Evolutionary conservation across 2,329 filamentous ascomycete genomes (phyloP).

Genomic region (Akanthomyces lecanii): DNA sequence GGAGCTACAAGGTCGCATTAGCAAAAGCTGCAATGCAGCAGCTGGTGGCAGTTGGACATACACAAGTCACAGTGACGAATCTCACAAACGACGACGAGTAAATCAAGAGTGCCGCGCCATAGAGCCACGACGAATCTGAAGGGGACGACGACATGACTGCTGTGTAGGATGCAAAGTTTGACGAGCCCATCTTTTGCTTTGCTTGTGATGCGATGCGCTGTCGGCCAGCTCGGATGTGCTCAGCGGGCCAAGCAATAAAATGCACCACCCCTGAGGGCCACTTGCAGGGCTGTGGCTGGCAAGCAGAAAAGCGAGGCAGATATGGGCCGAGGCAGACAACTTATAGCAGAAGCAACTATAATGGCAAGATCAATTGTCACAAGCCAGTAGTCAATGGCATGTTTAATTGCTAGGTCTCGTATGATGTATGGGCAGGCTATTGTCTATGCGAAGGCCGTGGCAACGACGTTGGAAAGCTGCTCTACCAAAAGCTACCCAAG

Average conservation of each 20-base stretch:
- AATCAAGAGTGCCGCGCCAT: background rate
- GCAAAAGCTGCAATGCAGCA: background rate
- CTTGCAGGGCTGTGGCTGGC: background rate
- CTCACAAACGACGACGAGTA: conserved; percentile 9
- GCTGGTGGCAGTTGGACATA: background rate
- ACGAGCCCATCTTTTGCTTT: background rate
- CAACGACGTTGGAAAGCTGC: background rate
- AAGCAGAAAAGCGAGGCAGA: background rate
- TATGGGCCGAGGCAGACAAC: background rate
- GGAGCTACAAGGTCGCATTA: background rate
- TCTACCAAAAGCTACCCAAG: no score
- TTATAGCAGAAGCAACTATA: background rate
- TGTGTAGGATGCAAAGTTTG: background rate
- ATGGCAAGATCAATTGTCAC: background rate
- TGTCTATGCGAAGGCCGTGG: background rate
- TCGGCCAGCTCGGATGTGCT: conserved; percentile 1
- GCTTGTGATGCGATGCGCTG: background rate
- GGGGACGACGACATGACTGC: conserved; percentile 6
- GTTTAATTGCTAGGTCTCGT: background rate
- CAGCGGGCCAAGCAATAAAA: background rate
- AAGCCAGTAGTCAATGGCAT: background rate
- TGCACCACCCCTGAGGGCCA: background rate
- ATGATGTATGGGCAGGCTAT: no score
- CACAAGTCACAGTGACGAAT: conserved; percentile 5
- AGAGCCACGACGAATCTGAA: conserved; percentile 6